Evolutionary conservation across 139 green algal genomes (phyloP).

Genomic region (Chlamydomonas applanata): DNA sequence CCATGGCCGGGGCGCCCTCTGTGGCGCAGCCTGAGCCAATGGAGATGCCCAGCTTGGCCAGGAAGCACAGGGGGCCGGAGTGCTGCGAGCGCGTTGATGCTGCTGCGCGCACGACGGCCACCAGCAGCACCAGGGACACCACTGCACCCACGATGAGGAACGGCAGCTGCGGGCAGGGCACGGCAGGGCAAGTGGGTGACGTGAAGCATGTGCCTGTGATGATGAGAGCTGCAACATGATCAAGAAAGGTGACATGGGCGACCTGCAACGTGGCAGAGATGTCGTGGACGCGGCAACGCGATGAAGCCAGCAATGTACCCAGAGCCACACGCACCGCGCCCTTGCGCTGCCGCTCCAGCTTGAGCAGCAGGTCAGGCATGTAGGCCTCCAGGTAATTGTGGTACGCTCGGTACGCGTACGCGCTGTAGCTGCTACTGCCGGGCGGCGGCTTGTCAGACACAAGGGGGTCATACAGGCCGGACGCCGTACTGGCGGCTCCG

Average conservation of each 20-base stretch:
- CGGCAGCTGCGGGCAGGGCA: constrained; percentile 20
- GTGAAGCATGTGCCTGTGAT: too few relatives aligned
- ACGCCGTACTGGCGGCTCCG: neutral
- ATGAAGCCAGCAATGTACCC: neutral
- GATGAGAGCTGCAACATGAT: too few relatives aligned
- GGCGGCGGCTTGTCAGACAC: neutral
- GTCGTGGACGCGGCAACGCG: too few relatives aligned
- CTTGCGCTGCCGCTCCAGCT: constrained; percentile 27
- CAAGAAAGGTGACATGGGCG: too few relatives aligned
- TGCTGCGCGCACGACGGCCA: constrained; percentile 38
- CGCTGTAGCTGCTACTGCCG: too few relatives aligned
- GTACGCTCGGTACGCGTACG: too few relatives aligned
- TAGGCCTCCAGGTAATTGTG: neutral
- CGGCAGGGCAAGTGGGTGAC: too few relatives aligned
- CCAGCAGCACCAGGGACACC: constrained; percentile 39
- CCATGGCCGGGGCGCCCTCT: neutral
- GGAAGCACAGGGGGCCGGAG: constrained; percentile 40
- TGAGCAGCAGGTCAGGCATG: constrained; percentile 1
- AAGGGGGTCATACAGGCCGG: neutral
- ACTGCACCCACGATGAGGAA: constrained; percentile 28
- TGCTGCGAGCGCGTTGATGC: constrained; percentile 34
- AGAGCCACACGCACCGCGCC: constrained; percentile 3
- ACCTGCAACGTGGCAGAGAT: too few relatives aligned
- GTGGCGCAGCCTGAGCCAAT: constrained; percentile 29
- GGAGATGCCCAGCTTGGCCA: constrained; percentile 52